Evolutionary conservation across 2,329 filamentous ascomycete species (phyloP).

Genomic region (Cytospora leucostoma): DNA sequence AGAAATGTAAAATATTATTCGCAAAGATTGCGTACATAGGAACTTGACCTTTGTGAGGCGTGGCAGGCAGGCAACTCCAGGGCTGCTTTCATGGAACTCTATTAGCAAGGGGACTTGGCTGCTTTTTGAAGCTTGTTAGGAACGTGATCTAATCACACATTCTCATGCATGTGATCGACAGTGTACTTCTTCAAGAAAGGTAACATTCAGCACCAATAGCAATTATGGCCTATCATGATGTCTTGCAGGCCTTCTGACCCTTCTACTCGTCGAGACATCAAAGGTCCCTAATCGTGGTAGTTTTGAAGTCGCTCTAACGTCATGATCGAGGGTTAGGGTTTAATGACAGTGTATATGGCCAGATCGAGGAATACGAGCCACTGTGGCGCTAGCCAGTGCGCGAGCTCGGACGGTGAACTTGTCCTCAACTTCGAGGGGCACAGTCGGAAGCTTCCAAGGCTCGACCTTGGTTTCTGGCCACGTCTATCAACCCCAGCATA

Average conservation of each 20-base stretch:
- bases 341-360: constrained; percentile 12
- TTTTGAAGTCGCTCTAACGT: neutral
- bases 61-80: neutral
- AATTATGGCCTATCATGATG: neutral
- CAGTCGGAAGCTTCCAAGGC: constrained; percentile 18
- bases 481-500: constrained; percentile 22
- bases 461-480: constrained; percentile 26
- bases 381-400: constrained; percentile 24
- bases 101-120: neutral
- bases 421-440: constrained; percentile 27
- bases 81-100: neutral
- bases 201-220: neutral
- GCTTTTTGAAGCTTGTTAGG: neutral
- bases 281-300: neutral
- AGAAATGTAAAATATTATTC: neutral
- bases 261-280: neutral
- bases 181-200: neutral
- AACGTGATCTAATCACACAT: neutral
- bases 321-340: neutral
- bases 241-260: too few relatives aligned
- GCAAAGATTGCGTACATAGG: neutral
- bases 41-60: neutral
- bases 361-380: constrained; percentile 23
- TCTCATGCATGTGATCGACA: neutral
- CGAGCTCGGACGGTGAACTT: constrained; percentile 28